phyloP scores from a whole-genome alignment of 2,329 filamentous ascomycete genomes.

The Penicillium fuscoglaucum region DNA sequence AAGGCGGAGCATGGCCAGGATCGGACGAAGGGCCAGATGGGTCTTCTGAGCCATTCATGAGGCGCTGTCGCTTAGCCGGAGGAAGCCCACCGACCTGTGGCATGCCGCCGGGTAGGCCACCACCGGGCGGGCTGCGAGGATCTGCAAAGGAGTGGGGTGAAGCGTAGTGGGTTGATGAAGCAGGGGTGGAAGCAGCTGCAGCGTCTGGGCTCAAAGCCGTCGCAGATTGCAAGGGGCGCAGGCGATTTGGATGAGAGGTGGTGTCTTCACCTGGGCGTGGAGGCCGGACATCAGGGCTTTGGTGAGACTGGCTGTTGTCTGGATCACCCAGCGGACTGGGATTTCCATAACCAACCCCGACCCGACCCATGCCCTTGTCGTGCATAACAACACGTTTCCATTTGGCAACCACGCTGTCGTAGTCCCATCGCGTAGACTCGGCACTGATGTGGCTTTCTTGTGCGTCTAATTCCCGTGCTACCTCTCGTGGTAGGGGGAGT shows the following conservation, averaged over 20 bases:
- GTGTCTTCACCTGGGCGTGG: constrained; percentile 27
- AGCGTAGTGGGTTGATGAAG: constrained; percentile 31
- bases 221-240: constrained; percentile 25
- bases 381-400: constrained; percentile 52
- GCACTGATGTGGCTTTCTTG: constrained; percentile 38
- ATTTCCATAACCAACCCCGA: constrained; percentile 33
- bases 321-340: constrained; percentile 12
- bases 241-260: constrained; percentile 23
- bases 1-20: constrained; percentile 7
- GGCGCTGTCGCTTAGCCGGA: constrained; percentile 37
- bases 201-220: constrained; percentile 30
- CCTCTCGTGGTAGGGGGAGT: constrained; percentile 41
- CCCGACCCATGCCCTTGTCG: constrained; percentile 44
- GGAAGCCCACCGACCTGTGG: constrained; percentile 15
- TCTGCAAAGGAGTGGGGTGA: constrained; percentile 35
- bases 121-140: constrained; percentile 20
- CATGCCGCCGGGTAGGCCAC: constrained; percentile 16
- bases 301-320: constrained; percentile 14
- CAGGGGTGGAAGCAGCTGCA: constrained; percentile 27
- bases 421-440: constrained; percentile 47
- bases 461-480: constrained; percentile 40
- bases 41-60: constrained; percentile 37
- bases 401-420: constrained; percentile 49
- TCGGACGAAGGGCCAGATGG: constrained; percentile 13
- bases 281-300: constrained; percentile 20